Conservation (phyloP, 371 early-diverging fungal species). For the Umbelopsis sp. region DNA sequence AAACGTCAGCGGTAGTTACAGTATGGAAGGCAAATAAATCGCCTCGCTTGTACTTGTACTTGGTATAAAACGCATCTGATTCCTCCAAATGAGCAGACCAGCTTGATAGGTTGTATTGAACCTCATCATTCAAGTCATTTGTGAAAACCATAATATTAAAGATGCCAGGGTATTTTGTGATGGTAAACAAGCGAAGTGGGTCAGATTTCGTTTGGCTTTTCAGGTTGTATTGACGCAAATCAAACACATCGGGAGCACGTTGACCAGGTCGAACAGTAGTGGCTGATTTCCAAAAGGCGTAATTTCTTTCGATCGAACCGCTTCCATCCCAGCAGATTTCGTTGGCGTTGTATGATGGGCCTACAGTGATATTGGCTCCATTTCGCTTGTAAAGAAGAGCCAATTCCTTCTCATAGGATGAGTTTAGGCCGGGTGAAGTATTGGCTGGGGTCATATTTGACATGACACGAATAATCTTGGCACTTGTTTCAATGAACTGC, state of each 20-base stretch:
- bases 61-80: neutral
- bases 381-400: slow-evolving; percentile 7
- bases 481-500: slow-evolving; percentile 7
- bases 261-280: neutral
- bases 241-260: slow-evolving; percentile 14
- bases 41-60: neutral
- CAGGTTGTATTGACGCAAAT: neutral
- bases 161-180: slow-evolving; percentile 7
- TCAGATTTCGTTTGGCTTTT: neutral
- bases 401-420: slow-evolving; percentile 13
- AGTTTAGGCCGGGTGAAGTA: neutral
- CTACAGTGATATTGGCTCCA: neutral
- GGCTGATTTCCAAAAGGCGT: slow-evolving; percentile 12
- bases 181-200: neutral
- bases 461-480: slow-evolving; percentile 13
- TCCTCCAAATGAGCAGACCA: neutral
- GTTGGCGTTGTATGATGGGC: slow-evolving; percentile 8
- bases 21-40: slow-evolving; percentile 11
- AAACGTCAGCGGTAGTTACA: neutral
- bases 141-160: slow-evolving; percentile 9
- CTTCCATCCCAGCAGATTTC: slow-evolving; percentile 11
- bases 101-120: slow-evolving; percentile 1
- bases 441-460: slow-evolving; percentile 5
- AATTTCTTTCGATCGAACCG: neutral
- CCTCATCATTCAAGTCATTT: neutral